Percentiles rank a stretch among this genome's conserved stretches.
Conservation (phyloP, 352 stramenopile species). For the Phytophthora europaea region DNA sequence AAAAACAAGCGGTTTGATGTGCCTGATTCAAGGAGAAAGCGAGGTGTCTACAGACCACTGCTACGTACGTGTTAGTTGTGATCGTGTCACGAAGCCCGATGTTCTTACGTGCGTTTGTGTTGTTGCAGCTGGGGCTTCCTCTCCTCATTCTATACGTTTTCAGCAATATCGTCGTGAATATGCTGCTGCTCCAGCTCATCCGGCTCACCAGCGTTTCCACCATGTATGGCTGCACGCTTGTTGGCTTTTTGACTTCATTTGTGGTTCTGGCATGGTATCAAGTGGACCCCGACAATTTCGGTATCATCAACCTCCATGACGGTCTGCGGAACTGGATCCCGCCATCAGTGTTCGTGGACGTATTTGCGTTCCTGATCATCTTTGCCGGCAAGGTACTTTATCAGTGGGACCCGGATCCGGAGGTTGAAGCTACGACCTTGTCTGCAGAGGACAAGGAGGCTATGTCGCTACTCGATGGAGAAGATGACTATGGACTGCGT, state of each 20-base stretch:
- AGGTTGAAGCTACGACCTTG: slow-evolving; percentile 82
- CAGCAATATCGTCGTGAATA: slow-evolving; percentile 84
- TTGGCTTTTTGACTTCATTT: slow-evolving; percentile 84
- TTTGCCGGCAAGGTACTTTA: slow-evolving; percentile 79
- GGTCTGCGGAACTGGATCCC: slow-evolving; percentile 80
- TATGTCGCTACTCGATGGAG: slow-evolving; percentile 74
- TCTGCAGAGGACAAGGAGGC: slow-evolving; percentile 89
- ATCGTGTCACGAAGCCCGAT: not conserved
- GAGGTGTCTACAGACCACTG: slow-evolving; percentile 79
- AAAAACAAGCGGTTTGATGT: slow-evolving; percentile 83
- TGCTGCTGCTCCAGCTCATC: slow-evolving; percentile 78
- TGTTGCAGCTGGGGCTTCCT: slow-evolving; percentile 69
- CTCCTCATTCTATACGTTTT: slow-evolving; percentile 80
- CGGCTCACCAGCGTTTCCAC: slow-evolving; percentile 82
- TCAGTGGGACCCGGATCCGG: slow-evolving; percentile 83
- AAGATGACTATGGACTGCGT: slow-evolving; percentile 75
- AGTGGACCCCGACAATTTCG: slow-evolving; percentile 75
- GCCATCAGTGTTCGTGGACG: slow-evolving; percentile 73
- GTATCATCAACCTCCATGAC: slow-evolving; percentile 60
- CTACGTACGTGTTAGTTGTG: slow-evolving; percentile 55
- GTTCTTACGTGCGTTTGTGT: not conserved
- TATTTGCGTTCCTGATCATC: slow-evolving; percentile 75
- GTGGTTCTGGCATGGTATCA: slow-evolving; percentile 82
- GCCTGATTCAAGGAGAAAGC: slow-evolving; percentile 78
- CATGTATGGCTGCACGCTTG: slow-evolving; percentile 76